Evolutionary conservation across 2,329 filamentous ascomycete species (phyloP).

Genomic region (Epicoccum nigrum): DNA sequence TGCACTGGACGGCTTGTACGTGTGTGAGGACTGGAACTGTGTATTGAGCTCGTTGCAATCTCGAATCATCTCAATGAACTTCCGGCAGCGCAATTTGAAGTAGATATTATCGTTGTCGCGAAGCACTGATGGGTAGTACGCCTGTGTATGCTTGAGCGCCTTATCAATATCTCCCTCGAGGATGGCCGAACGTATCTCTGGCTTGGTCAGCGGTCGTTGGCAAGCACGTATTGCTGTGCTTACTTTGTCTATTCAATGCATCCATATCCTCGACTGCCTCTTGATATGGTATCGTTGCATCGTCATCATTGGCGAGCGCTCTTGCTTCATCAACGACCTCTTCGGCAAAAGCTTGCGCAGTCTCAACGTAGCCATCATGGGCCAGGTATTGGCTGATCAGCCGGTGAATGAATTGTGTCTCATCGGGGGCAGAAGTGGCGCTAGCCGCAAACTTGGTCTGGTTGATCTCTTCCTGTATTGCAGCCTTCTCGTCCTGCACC

Average conservation of each 20-base stretch:
- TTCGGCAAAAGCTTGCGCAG: conserved; percentile 82
- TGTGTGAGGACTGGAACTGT: conserved; percentile 30
- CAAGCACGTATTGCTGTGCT: conserved; percentile 34
- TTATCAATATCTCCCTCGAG: conserved; percentile 91
- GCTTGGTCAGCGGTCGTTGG: conserved; percentile 10
- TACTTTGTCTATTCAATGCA: conserved; percentile 84
- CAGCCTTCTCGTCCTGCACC: conserved; percentile 57
- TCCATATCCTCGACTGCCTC: conserved; percentile 82
- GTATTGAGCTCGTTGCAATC: conserved; percentile 51
- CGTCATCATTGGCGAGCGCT: conserved; percentile 67
- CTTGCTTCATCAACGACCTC: conserved; percentile 78
- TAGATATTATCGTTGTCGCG: conserved; percentile 81
- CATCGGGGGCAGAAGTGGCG: conserved; percentile 58
- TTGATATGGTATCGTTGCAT: conserved; percentile 57
- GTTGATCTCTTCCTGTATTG: conserved; percentile 44
- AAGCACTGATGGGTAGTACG: conserved; percentile 81
- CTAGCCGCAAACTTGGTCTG: conserved; percentile 24
- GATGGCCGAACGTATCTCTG: conserved; percentile 85
- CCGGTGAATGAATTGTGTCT: conserved; percentile 80
- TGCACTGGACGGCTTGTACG: conserved; percentile 37
- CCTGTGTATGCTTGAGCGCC: conserved; percentile 80
- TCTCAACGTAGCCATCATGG: conserved; percentile 95
- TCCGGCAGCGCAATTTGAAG: conserved; percentile 86
- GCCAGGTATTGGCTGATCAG: conserved; percentile 87
- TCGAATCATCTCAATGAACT: conserved; percentile 86